These are phyloP conservation scores for Mentha longifolia DNA, from an alignment of 257 asterid species.

Conservation along the genomic window DNA sequence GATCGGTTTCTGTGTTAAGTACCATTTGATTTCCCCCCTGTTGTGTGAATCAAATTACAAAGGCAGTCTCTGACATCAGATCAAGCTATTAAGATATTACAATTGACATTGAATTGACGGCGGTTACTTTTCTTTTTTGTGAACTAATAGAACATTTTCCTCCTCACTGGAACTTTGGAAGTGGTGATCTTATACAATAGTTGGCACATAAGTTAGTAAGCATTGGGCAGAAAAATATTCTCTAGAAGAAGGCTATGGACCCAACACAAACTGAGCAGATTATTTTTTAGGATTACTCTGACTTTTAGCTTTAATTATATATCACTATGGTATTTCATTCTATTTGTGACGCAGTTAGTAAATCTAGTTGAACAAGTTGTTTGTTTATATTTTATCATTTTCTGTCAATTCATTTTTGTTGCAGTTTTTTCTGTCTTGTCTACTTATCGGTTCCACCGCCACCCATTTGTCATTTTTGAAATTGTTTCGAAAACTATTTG, in stretches of 20 bases:
- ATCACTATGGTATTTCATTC: neutral
- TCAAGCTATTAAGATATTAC: neutral
- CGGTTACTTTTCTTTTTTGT: neutral
- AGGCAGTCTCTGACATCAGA: neutral
- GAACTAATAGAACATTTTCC: neutral
- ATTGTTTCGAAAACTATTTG: slow-evolving; percentile 28
- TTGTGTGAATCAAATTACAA: neutral
- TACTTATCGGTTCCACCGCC: slow-evolving; percentile 5
- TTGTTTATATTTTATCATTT: slow-evolving; percentile 15
- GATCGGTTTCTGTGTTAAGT: neutral
- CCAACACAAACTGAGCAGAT: too few species aligned
- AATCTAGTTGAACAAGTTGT: slow-evolving; percentile 14
- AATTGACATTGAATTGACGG: neutral
- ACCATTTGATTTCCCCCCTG: neutral
- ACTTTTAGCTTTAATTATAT: slow-evolving; percentile 5
- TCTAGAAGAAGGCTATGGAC: neutral
- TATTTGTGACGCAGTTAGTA: neutral
- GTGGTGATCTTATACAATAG: neutral
- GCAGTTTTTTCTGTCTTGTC: slow-evolving; percentile 14
- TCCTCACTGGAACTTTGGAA: neutral
- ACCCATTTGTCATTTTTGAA: slow-evolving; percentile 5
- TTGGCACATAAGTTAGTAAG: neutral
- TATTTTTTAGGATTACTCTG: neutral
- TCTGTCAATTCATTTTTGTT: neutral
- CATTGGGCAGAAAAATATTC: neutral